Evolutionary conservation across 148 eudicot genomes (phyloP).

Genomic region (Fagopyrum homotropicum): DNA sequence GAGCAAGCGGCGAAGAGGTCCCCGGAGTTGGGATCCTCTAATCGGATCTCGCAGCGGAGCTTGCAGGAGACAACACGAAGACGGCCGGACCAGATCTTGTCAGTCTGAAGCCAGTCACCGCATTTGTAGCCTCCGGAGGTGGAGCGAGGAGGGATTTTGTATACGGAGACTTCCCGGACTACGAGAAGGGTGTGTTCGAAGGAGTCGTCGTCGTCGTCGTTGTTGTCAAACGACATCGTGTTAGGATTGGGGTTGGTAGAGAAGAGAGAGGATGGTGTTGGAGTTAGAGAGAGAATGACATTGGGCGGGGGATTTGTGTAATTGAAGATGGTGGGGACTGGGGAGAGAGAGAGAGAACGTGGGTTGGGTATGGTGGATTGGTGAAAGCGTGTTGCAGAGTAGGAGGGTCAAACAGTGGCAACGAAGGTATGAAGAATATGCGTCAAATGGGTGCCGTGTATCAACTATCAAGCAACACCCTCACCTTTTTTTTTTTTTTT

Average conservation of each 20-base stretch:
- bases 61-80: conserved; percentile 80
- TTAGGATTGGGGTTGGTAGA: neutral
- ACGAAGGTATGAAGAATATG: conserved; percentile 2
- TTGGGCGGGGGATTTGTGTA: neutral
- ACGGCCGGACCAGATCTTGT: conserved; percentile 97
- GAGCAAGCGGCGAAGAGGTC: conserved; percentile 93
- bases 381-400: conserved; percentile 11
- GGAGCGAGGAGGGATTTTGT: conserved; percentile 90
- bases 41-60: conserved; percentile 80
- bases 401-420: neutral
- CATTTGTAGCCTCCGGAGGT: conserved; percentile 94
- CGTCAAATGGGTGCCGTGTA: neutral
- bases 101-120: conserved; percentile 98
- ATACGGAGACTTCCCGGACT: conserved; percentile 88
- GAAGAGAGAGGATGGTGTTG: neutral
- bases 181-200: conserved; percentile 96
- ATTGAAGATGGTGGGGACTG: neutral
- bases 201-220: conserved; percentile 61
- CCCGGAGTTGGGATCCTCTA: conserved; percentile 85
- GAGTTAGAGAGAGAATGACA: neutral
- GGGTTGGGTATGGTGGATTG: conserved; percentile 11
- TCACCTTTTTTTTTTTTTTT: too few species aligned
- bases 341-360: conserved; percentile 8
- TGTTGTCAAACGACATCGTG: conserved; percentile 41
- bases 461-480: too few species aligned